Conservation (phyloP, 306 rosid genomes). For the Vicia faba region DNA sequence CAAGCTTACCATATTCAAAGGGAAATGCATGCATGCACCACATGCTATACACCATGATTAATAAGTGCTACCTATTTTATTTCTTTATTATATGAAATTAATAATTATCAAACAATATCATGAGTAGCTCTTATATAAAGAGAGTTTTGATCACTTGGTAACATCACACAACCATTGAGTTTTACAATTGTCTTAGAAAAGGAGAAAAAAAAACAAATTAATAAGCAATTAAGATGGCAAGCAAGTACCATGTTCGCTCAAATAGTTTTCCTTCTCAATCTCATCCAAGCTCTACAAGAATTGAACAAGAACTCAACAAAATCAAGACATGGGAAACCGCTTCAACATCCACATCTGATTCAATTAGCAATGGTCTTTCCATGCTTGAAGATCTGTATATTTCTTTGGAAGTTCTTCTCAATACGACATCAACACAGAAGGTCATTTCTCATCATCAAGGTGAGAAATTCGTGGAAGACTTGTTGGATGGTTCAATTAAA, state of each 20-base stretch:
- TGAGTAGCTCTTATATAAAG: slow-evolving; percentile 22
- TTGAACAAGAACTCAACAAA: slow-evolving; percentile 41
- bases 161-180: slow-evolving; percentile 14
- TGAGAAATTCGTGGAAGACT: too few relatives aligned
- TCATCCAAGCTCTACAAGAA: slow-evolving; percentile 55
- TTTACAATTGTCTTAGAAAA: too few relatives aligned
- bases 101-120: slow-evolving; percentile 2
- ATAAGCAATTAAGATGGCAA: slow-evolving; percentile 45
- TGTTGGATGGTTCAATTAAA: too few relatives aligned
- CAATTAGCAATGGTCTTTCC: too few relatives aligned
- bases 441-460: too few relatives aligned
- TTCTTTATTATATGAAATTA: not conserved
- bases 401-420: too few relatives aligned
- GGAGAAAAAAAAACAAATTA: not conserved
- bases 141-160: slow-evolving; percentile 25
- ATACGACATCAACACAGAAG: too few relatives aligned
- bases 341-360: not conserved
- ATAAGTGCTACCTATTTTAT: not conserved
- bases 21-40: slow-evolving; percentile 42
- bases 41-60: slow-evolving; percentile 40
- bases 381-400: too few relatives aligned
- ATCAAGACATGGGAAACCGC: slow-evolving; percentile 12
- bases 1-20: slow-evolving; percentile 40
- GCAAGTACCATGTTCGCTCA: slow-evolving; percentile 50
- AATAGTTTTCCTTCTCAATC: slow-evolving; percentile 67